Evolutionary conservation across 306 rosid species (phyloP), one percentile per base, ranked within the genome.

Genomic region (Ochetophila trinervis): DNA sequence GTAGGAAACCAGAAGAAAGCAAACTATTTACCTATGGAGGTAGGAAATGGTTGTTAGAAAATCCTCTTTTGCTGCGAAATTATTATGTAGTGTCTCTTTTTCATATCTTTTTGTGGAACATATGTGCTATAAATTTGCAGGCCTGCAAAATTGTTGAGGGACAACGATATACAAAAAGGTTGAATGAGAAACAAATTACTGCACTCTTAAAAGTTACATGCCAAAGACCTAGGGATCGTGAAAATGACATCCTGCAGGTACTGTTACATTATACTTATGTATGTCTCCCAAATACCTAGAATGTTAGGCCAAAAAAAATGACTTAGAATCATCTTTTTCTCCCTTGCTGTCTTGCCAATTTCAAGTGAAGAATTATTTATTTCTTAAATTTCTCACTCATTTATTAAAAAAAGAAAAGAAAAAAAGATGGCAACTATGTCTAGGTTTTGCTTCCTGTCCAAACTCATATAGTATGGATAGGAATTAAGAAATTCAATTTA

Each of bases 111-210:
- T 55, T 48, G 53, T 53, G 58, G 36, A 58, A 56, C 51, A 66
- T 68, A n/a, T 53, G 52, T 32, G 22, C 61, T 18, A 68, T 32
- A 13, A 48, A 51, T 74, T 72, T 61, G 59, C 66, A 92, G 99
- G 99, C 99, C 42, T 93, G 99, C 86, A 93, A 93, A 88, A 93
- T 93, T 80, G 99, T 93, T 16, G 99, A 86, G 82, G 97, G 97
- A 23, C 99, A 93, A 76, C 84, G 94, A 52, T 93, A 93, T 71
- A 90, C 97, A 0, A 93, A 90, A 71, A 86, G 99, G 82, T 79
- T 93, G 80, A 93, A 93, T 47, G 99, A 90, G 79, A 90, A 85
- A 74, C 97, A 93, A 86, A 93, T 93, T 67, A 93, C 99, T 9
- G 83, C 96, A 40, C 89, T 93, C 23, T 69, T 93, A 19, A 93